A percentile compares a stretch with the other conserved stretches of the same genome.
These are phyloP conservation scores for Acer negundo DNA, from an alignment of 345 rosid species.

Conservation along the genomic window DNA sequence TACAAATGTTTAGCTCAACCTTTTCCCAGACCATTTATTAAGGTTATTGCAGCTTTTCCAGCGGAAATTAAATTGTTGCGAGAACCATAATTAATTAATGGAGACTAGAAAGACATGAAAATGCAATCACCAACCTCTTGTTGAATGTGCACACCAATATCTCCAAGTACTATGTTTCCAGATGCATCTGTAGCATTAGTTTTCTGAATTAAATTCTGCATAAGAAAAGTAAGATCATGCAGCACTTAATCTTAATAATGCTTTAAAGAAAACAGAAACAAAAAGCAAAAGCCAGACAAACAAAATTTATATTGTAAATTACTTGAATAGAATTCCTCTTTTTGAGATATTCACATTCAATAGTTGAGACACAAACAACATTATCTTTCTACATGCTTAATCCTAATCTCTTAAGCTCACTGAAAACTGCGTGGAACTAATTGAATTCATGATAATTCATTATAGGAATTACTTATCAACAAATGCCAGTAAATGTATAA, in stretches of 20 bases:
- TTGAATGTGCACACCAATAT: conserved; percentile 86
- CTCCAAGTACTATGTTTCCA: conserved; percentile 84
- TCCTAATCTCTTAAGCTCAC: not conserved
- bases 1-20: not conserved
- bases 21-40: not conserved
- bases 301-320: not conserved
- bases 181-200: conserved; percentile 97
- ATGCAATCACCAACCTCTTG: conserved; percentile 73
- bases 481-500: not conserved
- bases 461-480: not conserved
- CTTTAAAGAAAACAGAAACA: not conserved
- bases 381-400: not conserved
- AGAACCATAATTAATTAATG: conserved; percentile 4
- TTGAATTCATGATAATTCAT: not conserved
- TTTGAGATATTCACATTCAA: not conserved
- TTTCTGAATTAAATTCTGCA: conserved; percentile 75
- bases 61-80: not conserved
- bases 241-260: conserved; percentile 4
- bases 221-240: conserved; percentile 16
- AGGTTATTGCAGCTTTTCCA: not conserved
- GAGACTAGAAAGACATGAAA: conserved; percentile 8
- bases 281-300: not conserved
- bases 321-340: not conserved
- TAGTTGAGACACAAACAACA: not conserved
- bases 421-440: not conserved